phyloP scores from a whole-genome alignment of 495 filamentous ascomycete genomes.

The Margaritispora aquatica region DNA sequence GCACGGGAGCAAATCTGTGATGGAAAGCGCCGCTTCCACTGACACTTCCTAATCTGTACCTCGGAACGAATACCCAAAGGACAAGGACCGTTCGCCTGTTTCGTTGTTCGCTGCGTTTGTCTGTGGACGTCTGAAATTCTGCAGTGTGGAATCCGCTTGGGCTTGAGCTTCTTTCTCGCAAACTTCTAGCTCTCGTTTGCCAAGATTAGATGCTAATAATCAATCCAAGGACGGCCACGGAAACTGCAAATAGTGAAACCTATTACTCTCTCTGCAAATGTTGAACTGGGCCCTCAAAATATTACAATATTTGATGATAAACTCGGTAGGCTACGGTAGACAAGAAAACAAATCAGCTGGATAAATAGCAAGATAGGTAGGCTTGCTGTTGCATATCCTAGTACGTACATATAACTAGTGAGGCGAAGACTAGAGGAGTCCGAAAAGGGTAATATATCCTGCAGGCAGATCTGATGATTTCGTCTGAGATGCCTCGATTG shows the following conservation, averaged over 20 bases:
- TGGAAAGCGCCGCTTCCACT: background rate
- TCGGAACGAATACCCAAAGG: background rate
- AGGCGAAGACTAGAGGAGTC: background rate
- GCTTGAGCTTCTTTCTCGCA: background rate
- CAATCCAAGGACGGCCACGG: background rate
- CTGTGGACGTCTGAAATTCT: background rate
- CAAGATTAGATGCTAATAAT: background rate
- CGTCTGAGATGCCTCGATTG: background rate
- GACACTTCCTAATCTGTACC: background rate
- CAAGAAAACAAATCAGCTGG: background rate
- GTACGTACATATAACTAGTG: slow-evolving; percentile 11
- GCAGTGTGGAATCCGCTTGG: background rate
- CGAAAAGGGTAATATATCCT: background rate
- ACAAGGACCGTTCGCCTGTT: background rate
- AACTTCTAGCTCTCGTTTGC: background rate
- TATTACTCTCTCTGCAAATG: background rate
- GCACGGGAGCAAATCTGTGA: background rate
- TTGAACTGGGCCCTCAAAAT: background rate
- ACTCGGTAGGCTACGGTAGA: background rate
- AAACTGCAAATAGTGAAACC: background rate
- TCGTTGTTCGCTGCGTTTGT: background rate
- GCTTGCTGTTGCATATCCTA: slow-evolving; percentile 5
- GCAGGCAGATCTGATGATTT: background rate
- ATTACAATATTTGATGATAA: slow-evolving; percentile 2
- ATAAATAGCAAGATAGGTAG: background rate